These are phyloP conservation scores for Canna indica DNA, from an alignment of 176 grass and related monocot species.

Conservation along the genomic window DNA sequence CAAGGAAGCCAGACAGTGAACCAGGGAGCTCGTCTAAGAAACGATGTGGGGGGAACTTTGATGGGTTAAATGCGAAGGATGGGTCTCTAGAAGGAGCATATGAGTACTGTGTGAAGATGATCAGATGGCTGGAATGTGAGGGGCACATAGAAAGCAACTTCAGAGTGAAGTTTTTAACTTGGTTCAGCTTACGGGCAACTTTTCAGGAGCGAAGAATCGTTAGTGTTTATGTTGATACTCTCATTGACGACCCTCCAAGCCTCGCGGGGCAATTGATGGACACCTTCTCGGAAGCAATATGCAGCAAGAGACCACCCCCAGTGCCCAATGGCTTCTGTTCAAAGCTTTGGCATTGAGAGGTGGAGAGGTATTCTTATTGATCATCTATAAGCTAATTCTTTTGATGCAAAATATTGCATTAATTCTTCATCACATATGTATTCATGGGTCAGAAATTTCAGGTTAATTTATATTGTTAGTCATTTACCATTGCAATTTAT, in stretches of 20 bases:
- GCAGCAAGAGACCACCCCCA: constrained; percentile 46
- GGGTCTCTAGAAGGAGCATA: constrained; percentile 48
- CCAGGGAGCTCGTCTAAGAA: constrained; percentile 83
- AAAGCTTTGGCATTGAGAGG: constrained; percentile 78
- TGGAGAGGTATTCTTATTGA: constrained; percentile 25
- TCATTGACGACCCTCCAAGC: constrained; percentile 77
- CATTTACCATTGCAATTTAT: constrained; percentile 18
- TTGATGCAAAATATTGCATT: constrained; percentile 57
- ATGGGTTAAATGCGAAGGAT: constrained; percentile 49
- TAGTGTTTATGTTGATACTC: constrained; percentile 61
- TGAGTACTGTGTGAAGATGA: constrained; percentile 82
- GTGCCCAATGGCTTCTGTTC: constrained; percentile 66
- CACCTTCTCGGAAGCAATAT: constrained; percentile 77
- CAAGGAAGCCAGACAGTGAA: constrained; percentile 56
- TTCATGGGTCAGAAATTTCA: constrained; percentile 38
- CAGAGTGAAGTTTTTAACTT: constrained; percentile 90
- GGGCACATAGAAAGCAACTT: constrained; percentile 81
- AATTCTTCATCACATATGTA: constrained; percentile 66
- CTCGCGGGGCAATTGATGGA: constrained; percentile 82
- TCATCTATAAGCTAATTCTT: constrained; percentile 34
- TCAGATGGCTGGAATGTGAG: constrained; percentile 84
- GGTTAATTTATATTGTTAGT: constrained; percentile 42
- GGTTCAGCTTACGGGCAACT: constrained; percentile 86
- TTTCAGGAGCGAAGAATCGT: constrained; percentile 75
- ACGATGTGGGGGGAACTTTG: constrained; percentile 32